Evolutionary conservation across 164 flowering plant species (phyloP), one percentile per base, ranked within the genome.

Genomic region (Vitis riparia): DNA sequence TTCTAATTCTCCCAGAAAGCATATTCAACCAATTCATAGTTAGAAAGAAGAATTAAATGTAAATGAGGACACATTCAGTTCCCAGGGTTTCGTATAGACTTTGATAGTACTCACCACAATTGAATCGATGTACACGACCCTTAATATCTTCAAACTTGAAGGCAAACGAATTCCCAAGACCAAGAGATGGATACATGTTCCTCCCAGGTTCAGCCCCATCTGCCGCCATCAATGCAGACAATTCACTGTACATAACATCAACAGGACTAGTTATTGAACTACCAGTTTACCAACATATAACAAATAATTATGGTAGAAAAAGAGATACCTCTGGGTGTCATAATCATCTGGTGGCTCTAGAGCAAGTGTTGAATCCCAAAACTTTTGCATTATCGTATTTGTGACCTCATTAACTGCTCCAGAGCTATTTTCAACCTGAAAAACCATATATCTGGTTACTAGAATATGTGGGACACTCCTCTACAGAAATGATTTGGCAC

Each of bases 311-410:
- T 30, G 27, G 63, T 10, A 63, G 48, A 32, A 60, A 61, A 56
- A 66, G 29, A 14, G 3, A 56, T 61, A 89, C 99, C 99, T 95
- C 0, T 83, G 96, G 1, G 90, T 88, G 62, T 95, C 99, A 83
- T 60, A 90, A 81, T 95, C 97, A 71, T 95, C 98, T 11, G 92
- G 86, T 53, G 96, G 87, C 68, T 92, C 99, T 62, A 90, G 70
- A 61, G 88, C 84, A 73, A 94, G 89, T 10, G 98, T 96, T 63
- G 99, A 95, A 74, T 95, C 99, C 98, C 99, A 95, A 73, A 95
- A 95, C 79, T 85, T 93, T 73, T 93, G 99, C 99, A 95, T 90
- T 90, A 92, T 89, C 30, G 97, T 85, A 75, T 68, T 93, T 71
- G 99, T 87, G 85, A 90, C 75, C 64, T 89, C 96, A 81, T 89